phyloP scores from a whole-genome alignment of 345 rosid species.

The Linum lewisii region DNA sequence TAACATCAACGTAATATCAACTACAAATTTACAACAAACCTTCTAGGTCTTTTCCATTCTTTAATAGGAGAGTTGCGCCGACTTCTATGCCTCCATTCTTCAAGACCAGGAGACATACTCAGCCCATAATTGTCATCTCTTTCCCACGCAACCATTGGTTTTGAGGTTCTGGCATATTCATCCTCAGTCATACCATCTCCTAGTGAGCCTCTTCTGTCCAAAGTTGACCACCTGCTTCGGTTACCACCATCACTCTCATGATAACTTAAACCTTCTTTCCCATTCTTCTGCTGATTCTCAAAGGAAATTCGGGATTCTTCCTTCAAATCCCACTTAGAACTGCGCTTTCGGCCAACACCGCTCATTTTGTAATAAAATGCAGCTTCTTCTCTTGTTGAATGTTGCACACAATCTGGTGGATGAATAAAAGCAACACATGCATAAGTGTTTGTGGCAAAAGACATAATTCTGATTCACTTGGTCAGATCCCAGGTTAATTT shows the following conservation, averaged over 20 bases:
- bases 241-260: constrained; percentile 33
- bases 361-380: constrained; percentile 38
- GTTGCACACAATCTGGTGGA: constrained; percentile 12
- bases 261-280: constrained; percentile 31
- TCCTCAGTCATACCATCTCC: constrained; percentile 31
- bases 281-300: constrained; percentile 28
- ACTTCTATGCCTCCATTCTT: constrained; percentile 57
- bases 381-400: constrained; percentile 13
- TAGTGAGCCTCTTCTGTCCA: constrained; percentile 47
- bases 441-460: constrained; percentile 2
- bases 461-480: not conserved
- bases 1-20: not conserved
- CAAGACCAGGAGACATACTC: constrained; percentile 71
- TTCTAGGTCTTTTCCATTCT: constrained; percentile 44
- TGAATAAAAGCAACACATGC: constrained; percentile 5
- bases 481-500: too few relatives aligned
- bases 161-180: constrained; percentile 23
- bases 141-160: constrained; percentile 25
- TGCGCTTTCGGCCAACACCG: constrained; percentile 39
- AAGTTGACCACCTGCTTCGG: constrained; percentile 39
- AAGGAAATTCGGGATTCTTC: constrained; percentile 42
- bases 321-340: constrained; percentile 74
- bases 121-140: constrained; percentile 42
- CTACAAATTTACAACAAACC: constrained; percentile 22
- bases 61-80: constrained; percentile 48